A percentile compares a stretch with the other conserved stretches of the same genome.
These are phyloP conservation scores for Trichoderma afroharzianum DNA, from an alignment of 2,329 filamentous ascomycete species.

Conservation along the genomic window DNA sequence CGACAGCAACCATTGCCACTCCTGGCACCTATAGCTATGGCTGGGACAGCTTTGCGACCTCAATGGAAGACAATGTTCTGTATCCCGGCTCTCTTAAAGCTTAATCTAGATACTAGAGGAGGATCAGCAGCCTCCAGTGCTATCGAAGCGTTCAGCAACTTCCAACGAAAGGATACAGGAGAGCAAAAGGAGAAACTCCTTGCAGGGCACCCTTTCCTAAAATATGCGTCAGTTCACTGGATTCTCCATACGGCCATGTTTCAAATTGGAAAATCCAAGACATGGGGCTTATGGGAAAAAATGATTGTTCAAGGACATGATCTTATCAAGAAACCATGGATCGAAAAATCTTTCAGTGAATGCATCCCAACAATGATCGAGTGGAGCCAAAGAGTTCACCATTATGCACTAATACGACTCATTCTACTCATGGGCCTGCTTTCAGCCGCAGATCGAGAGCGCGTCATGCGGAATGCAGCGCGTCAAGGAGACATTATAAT, in stretches of 20 bases:
- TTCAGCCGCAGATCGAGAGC: neutral
- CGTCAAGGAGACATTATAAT: neutral
- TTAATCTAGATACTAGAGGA: neutral
- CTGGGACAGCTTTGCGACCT: neutral
- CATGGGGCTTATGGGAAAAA: neutral
- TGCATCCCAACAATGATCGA: neutral
- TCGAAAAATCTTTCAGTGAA: neutral
- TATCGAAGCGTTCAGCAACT: neutral
- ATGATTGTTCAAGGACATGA: neutral
- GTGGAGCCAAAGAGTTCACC: neutral
- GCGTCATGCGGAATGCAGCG: neutral
- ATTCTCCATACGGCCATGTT: conserved; percentile 12
- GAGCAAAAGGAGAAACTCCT: neutral
- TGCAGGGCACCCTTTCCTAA: conserved; percentile 10
- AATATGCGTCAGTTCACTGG: conserved; percentile 17
- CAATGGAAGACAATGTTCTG: neutral
- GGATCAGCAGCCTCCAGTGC: neutral
- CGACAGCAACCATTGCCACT: neutral
- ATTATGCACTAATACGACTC: conserved; percentile 2
- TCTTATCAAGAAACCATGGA: neutral
- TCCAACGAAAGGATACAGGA: neutral
- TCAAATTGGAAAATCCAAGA: neutral
- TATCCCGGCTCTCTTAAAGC: neutral
- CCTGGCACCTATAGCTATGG: neutral
- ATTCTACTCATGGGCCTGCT: neutral